Evolutionary conservation across 345 rosid genomes (phyloP).

Genomic region (Adansonia digitata): DNA sequence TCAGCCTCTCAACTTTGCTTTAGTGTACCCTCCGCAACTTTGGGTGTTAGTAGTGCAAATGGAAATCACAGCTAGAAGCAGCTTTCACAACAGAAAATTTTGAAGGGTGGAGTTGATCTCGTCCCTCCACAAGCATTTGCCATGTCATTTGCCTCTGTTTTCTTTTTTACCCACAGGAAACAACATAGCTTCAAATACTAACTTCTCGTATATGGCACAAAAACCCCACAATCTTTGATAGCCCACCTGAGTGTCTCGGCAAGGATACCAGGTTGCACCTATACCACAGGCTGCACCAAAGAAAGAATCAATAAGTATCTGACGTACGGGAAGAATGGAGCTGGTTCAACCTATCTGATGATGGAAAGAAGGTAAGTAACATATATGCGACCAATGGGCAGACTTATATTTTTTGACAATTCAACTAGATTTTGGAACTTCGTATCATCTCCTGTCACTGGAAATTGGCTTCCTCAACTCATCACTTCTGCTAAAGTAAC

Average conservation of each 20-base stretch:
- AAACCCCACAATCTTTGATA: conserved; percentile 25
- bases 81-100: conserved; percentile 21
- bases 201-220: conserved; percentile 36
- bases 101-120: conserved; percentile 31
- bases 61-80: conserved; percentile 26
- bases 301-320: conserved; percentile 31
- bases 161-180: conserved; percentile 32
- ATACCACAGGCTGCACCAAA: conserved; percentile 29
- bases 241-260: conserved; percentile 23
- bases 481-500: conserved; percentile 10
- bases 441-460: conserved; percentile 30
- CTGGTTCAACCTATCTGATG: conserved; percentile 26
- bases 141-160: no score
- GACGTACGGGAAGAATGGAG: conserved; percentile 38
- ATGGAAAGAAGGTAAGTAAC: conserved; percentile 29
- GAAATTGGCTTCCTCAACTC: conserved; percentile 39
- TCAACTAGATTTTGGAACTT: conserved; percentile 42
- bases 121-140: conserved; percentile 29
- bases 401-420: conserved; percentile 44
- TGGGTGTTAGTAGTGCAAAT: conserved; percentile 9
- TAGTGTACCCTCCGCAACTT: conserved; percentile 18
- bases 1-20: conserved; percentile 42
- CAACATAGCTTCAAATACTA: conserved; percentile 32
- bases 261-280: conserved; percentile 35
- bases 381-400: conserved; percentile 27